phyloP scores from a whole-genome alignment of 1,284 basidiomycete genomes.

The Cryptococcus jaspeensis region DNA sequence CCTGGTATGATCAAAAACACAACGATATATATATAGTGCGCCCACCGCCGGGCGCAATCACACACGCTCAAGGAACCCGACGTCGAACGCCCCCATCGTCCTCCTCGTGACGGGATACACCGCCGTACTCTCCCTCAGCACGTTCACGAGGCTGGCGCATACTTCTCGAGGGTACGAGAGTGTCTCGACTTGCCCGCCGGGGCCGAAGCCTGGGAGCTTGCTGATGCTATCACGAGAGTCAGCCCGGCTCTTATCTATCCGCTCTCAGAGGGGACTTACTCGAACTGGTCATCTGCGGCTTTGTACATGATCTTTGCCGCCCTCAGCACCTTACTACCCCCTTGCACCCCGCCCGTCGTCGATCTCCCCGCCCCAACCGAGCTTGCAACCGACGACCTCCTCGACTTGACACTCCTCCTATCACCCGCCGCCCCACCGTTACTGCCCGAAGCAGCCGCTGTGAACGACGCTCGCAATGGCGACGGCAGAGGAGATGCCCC shows the following conservation, averaged over 20 bases:
- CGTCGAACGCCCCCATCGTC: constrained; percentile 36
- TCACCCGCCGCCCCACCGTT: neutral
- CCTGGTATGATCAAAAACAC: neutral
- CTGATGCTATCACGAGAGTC: constrained; percentile 3
- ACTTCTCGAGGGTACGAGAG: constrained; percentile 36
- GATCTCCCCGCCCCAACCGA: constrained; percentile 10
- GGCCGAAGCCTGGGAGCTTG: constrained; percentile 25
- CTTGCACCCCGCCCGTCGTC: neutral
- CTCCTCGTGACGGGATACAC: constrained; percentile 32
- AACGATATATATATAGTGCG: neutral
- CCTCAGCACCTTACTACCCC: constrained; percentile 17
- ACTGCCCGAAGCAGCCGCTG: no score
- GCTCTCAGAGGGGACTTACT: constrained; percentile 6
- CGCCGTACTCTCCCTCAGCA: constrained; percentile 29
- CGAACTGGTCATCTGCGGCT: constrained; percentile 15
- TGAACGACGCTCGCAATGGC: constrained; percentile 10
- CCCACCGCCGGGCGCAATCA: neutral
- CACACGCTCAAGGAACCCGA: constrained; percentile 42
- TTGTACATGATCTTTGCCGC: constrained; percentile 43
- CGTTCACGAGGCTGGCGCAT: constrained; percentile 26
- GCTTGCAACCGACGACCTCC: constrained; percentile 7
- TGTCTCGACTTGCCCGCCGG: constrained; percentile 31
- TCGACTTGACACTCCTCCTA: neutral
- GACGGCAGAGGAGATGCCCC: constrained; percentile 13
- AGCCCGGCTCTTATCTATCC: neutral